Conservation (phyloP, 805 yeast species). For the Starmerella powellii region DNA sequence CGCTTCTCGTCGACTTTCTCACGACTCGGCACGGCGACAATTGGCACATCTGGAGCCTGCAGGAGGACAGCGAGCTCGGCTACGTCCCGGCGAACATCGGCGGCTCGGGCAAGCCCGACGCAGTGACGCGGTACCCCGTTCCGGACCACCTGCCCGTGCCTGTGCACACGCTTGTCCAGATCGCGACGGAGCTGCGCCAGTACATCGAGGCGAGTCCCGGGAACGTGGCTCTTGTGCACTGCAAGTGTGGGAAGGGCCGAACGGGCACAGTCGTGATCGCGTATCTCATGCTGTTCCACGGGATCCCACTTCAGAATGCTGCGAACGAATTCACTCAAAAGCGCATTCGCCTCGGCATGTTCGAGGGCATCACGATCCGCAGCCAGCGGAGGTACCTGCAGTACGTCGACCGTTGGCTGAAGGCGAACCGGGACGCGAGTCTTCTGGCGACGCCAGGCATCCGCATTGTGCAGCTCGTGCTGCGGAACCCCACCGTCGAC, state of each 20-base stretch:
- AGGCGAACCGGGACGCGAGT: neutral
- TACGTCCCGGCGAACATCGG: constrained; percentile 32
- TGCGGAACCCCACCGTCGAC: constrained; percentile 11
- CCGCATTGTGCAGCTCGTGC: constrained; percentile 8
- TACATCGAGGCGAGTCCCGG: constrained; percentile 31
- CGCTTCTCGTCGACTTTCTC: constrained; percentile 40
- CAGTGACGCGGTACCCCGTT: constrained; percentile 42
- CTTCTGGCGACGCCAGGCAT: neutral
- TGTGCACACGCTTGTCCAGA: constrained; percentile 37
- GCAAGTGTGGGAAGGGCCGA: constrained; percentile 86
- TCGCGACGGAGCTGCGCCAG: constrained; percentile 36
- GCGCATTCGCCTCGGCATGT: constrained; percentile 46
- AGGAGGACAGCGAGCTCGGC: constrained; percentile 41
- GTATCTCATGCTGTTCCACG: constrained; percentile 44
- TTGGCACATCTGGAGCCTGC: constrained; percentile 68
- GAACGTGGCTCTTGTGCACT: constrained; percentile 62
- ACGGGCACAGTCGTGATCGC: constrained; percentile 70
- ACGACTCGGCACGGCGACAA: constrained; percentile 36
- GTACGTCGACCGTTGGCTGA: constrained; percentile 39
- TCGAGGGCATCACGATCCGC: constrained; percentile 56
- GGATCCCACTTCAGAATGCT: constrained; percentile 37
- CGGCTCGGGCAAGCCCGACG: constrained; percentile 5
- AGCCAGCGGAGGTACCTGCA: constrained; percentile 57
- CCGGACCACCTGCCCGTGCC: constrained; percentile 73
- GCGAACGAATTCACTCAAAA: constrained; percentile 40